Base-by-base conservation (phyloP, 148 eudicot genomes). In the Camellia lanceoleosa region DNA sequence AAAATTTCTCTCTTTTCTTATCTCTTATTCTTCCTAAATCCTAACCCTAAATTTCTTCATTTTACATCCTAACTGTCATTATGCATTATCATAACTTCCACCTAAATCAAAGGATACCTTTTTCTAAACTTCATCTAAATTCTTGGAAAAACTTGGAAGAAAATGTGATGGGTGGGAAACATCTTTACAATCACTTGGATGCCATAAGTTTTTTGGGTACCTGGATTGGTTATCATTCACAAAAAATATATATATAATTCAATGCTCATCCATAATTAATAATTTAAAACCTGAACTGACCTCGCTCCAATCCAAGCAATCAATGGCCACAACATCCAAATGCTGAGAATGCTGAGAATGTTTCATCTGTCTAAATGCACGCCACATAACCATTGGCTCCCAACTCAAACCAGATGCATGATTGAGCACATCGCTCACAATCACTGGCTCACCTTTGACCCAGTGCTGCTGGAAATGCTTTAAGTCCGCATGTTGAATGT, bases 361-460 rank as follows among this genome's bases (percentile, higher is more conserved):
- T 43, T 81, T 82, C 76, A 79, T 66, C 80, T 89, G 89, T 23
- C 91, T 90, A 72, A 80, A 79, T 61, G 93, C 91, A 83, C 91
- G 89, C 90, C 89, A 86, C 89, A 90, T 87, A 7, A 89, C 91
- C 91, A 89, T 87, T 18, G 93, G 93, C 76, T 90, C 93, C 93
- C 93, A 90, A 73, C 91, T 90, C 72, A 89, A 81, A 63, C 91
- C 93, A 79, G 84, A 76, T 7, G 90, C 68, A 16, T 83, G 86
- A 79, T 83, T 79, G 71, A 90, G 93, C 68, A n/a, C n/a, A 58
- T 86, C 70, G 61, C 89, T 90, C 6, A 90, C 90, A 30, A 90
- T 83, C 38, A 89, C 83, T 11, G 91, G 93, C 71, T 89, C 88
- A 62, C 87, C 91, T 75, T 81, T 85, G 20, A 82, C 73, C 91